A percentile compares a stretch with the other conserved stretches of the same genome.
Evolutionary conservation across 768 basidiomycete species (phyloP).

Genomic region (Leccinum obscurum): DNA sequence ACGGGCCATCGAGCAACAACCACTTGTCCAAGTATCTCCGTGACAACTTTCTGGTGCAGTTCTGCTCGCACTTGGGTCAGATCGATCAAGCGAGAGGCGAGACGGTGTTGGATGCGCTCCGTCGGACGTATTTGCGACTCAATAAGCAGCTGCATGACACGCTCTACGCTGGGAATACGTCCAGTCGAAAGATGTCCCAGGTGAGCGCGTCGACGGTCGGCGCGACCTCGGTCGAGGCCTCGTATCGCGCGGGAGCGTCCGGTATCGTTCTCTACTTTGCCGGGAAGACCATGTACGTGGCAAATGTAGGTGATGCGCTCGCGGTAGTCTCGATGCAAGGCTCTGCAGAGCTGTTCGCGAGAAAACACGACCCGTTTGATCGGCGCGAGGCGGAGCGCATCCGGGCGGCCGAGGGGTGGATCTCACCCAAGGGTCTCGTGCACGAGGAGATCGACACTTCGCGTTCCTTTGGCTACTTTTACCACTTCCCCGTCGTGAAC

Average conservation of each 20-base stretch:
- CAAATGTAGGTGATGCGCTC: slow-evolving; percentile 85
- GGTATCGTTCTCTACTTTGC: slow-evolving; percentile 86
- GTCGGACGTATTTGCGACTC: slow-evolving; percentile 83
- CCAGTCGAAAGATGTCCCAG: slow-evolving; percentile 71
- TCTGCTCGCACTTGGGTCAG: slow-evolving; percentile 57
- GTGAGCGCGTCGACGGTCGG: slow-evolving; percentile 48
- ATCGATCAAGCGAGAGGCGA: slow-evolving; percentile 43
- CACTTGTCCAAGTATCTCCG: slow-evolving; percentile 80
- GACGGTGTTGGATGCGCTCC: slow-evolving; percentile 70
- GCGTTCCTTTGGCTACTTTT: slow-evolving; percentile 92
- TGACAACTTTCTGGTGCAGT: slow-evolving; percentile 70
- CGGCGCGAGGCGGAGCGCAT: slow-evolving; percentile 84
- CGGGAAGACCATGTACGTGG: slow-evolving; percentile 79
- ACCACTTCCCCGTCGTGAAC: slow-evolving; percentile 87
- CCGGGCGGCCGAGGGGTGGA: slow-evolving; percentile 89
- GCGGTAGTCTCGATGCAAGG: slow-evolving; percentile 85
- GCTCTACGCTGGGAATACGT: slow-evolving; percentile 44
- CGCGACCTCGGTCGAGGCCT: slow-evolving; percentile 40
- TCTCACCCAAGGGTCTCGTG: slow-evolving; percentile 86
- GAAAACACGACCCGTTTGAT: slow-evolving; percentile 89
- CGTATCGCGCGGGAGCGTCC: slow-evolving; percentile 73
- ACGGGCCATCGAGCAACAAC: slow-evolving; percentile 58
- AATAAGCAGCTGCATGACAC: slow-evolving; percentile 80
- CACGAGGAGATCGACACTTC: slow-evolving; percentile 92
- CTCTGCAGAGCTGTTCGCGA: slow-evolving; percentile 69